A percentile compares a stretch with the other conserved stretches of the same genome.
Evolutionary conservation across 2,329 filamentous ascomycete genomes (phyloP).

Genomic region (Aplosporella prunicola): DNA sequence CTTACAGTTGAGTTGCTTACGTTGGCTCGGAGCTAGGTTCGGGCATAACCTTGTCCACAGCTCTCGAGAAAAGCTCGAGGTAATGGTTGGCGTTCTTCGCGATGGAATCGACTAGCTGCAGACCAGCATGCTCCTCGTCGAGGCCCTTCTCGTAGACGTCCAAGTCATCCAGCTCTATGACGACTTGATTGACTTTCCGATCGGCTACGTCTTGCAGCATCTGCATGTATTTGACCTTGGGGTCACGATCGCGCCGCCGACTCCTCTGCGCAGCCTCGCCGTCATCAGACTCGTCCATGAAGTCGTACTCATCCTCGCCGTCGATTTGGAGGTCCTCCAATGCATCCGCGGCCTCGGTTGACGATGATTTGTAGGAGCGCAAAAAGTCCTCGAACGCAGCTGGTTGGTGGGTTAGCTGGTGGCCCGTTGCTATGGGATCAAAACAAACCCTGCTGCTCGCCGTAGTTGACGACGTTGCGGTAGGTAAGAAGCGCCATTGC

Average conservation of each 20-base stretch:
- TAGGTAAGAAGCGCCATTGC: conserved; percentile 80
- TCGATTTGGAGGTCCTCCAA: conserved; percentile 78
- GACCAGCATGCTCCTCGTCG: conserved; percentile 45
- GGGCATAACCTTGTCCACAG: conserved; percentile 81
- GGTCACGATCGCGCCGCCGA: conserved; percentile 29
- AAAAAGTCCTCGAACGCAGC: conserved; percentile 83
- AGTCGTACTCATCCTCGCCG: conserved; percentile 88
- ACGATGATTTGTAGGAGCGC: conserved; percentile 73
- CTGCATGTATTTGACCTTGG: conserved; percentile 79
- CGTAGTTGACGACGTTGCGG: conserved; percentile 74
- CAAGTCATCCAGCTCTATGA: conserved; percentile 85
- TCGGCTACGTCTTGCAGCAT: conserved; percentile 82
- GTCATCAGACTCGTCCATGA: conserved; percentile 74
- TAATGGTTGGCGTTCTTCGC: conserved; percentile 92
- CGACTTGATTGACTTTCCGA: conserved; percentile 63
- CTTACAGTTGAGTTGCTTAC: conserved; percentile 39
- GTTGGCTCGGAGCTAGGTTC: conserved; percentile 66
- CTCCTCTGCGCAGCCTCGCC: conserved; percentile 42
- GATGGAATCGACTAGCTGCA: conserved; percentile 72
- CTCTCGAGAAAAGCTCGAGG: conserved; percentile 79
- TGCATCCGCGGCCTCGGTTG: conserved; percentile 64
- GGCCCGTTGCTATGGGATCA: conserved; percentile 14
- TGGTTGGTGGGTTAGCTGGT: conserved; percentile 34
- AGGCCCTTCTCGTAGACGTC: conserved; percentile 66
- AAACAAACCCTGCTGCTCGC: conserved; percentile 66